A percentile compares a stretch with the other conserved stretches of the same genome.
These are phyloP conservation scores for Podosphaera leucotricha DNA, from an alignment of 2,329 filamentous ascomycete species.

Conservation along the genomic window DNA sequence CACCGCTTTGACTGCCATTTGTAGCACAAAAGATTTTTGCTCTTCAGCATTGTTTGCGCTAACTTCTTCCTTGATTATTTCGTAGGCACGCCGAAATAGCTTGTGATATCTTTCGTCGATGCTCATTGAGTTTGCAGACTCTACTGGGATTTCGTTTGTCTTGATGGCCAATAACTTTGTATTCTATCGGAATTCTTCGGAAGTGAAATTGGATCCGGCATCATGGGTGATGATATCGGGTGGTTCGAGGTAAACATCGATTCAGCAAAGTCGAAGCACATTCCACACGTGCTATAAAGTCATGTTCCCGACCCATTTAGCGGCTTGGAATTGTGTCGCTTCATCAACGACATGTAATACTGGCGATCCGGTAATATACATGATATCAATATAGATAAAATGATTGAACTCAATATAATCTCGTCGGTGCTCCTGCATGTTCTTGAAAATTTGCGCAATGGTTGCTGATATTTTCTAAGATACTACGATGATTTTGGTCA, in stretches of 20 bases:
- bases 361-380: too few relatives aligned
- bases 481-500: neutral
- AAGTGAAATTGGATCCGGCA: too few relatives aligned
- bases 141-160: too few relatives aligned
- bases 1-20: neutral
- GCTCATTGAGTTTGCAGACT: too few relatives aligned
- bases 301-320: neutral
- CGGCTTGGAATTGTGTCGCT: constrained; percentile 1
- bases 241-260: neutral
- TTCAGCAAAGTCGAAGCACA: constrained; percentile 1
- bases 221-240: too few relatives aligned
- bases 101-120: too few relatives aligned
- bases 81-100: too few relatives aligned
- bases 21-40: neutral
- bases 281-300: neutral
- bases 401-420: constrained; percentile 1
- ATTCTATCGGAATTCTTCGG: too few relatives aligned
- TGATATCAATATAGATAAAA: constrained; percentile 1
- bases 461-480: neutral
- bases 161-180: too few relatives aligned
- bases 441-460: neutral
- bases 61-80: too few relatives aligned
- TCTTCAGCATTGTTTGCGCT: neutral
- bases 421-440: neutral
- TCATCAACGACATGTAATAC: constrained; percentile 2